Evolutionary conservation across 352 stramenopile genomes (phyloP).

Genomic region (Bremia lactucae): DNA sequence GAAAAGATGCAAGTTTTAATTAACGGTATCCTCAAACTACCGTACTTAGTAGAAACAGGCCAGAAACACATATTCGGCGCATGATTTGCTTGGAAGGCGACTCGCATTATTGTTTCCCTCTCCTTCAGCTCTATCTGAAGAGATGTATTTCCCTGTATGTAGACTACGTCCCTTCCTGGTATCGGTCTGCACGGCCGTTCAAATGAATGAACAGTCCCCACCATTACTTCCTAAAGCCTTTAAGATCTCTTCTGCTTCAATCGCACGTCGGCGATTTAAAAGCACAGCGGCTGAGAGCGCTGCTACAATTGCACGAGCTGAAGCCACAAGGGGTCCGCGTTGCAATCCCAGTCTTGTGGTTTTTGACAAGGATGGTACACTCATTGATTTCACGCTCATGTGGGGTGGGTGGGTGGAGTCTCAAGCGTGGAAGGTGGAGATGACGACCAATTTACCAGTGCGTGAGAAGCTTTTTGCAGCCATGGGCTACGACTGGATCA

Average conservation of each 20-base stretch:
- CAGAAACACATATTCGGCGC: too few species aligned
- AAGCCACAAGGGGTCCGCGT: conserved; percentile 19
- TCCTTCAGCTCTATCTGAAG: too few species aligned
- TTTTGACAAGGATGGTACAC: conserved; percentile 85
- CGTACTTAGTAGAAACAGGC: too few species aligned
- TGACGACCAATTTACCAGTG: conserved; percentile 64
- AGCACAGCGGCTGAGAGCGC: conserved; percentile 22
- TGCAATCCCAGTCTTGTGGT: conserved; percentile 68
- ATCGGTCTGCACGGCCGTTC: too few species aligned
- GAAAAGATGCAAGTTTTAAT: too few species aligned
- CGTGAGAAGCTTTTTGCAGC: conserved; percentile 78
- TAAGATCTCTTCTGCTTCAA: conserved; percentile 1
- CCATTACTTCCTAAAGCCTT: too few species aligned
- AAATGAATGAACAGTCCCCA: too few species aligned
- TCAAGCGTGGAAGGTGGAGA: conserved; percentile 78
- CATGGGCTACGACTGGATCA: conserved; percentile 84
- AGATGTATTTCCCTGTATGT: too few species aligned
- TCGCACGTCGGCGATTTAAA: conserved; percentile 9
- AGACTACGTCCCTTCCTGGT: too few species aligned
- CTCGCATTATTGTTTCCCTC: too few species aligned
- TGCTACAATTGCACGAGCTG: conserved; percentile 11
- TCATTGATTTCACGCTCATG: conserved; percentile 88
- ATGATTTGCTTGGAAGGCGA: too few species aligned
- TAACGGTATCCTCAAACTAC: too few species aligned
- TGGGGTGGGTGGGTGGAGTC: conserved; percentile 82